Percentiles rank a stretch among this genome's conserved stretches.
phyloP scores from a whole-genome alignment of 768 basidiomycete species.

The Suillus lakei region DNA sequence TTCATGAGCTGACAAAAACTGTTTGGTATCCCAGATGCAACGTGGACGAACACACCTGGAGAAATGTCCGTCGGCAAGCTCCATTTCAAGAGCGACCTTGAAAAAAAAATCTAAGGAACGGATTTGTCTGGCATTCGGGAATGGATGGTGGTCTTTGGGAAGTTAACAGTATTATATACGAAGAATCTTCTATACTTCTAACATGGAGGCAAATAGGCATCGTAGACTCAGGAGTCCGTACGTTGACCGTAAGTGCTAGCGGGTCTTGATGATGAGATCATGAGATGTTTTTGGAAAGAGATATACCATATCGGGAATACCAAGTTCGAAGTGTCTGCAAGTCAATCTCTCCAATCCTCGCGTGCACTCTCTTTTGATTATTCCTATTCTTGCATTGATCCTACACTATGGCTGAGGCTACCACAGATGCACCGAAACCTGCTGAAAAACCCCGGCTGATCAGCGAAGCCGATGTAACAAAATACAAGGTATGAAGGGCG shows the following conservation, averaged over 20 bases:
- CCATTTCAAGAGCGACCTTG: background rate
- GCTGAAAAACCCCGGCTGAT: slow-evolving; percentile 60
- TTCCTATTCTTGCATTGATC: slow-evolving; percentile 8
- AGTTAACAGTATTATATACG: background rate
- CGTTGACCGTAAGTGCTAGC: too few species aligned
- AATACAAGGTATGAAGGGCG: slow-evolving; percentile 71
- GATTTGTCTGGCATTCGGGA: background rate
- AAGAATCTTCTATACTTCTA: background rate
- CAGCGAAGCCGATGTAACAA: slow-evolving; percentile 77
- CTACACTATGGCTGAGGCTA: slow-evolving; percentile 60
- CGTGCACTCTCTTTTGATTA: slow-evolving; percentile 11
- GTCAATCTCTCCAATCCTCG: slow-evolving; percentile 12
- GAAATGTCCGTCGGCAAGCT: background rate
- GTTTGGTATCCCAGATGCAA: too few species aligned
- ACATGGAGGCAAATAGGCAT: background rate
- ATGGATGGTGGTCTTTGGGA: background rate
- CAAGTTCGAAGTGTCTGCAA: slow-evolving; percentile 8
- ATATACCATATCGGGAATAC: slow-evolving; percentile 32
- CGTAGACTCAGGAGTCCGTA: background rate
- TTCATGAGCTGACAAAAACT: too few species aligned
- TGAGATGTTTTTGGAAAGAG: background rate
- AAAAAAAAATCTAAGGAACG: background rate
- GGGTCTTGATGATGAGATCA: background rate
- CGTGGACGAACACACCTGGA: too few species aligned
- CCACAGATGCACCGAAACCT: slow-evolving; percentile 46